Base-by-base conservation (phyloP, 495 filamentous ascomycete genomes). In the Aspergillus indologenus region DNA sequence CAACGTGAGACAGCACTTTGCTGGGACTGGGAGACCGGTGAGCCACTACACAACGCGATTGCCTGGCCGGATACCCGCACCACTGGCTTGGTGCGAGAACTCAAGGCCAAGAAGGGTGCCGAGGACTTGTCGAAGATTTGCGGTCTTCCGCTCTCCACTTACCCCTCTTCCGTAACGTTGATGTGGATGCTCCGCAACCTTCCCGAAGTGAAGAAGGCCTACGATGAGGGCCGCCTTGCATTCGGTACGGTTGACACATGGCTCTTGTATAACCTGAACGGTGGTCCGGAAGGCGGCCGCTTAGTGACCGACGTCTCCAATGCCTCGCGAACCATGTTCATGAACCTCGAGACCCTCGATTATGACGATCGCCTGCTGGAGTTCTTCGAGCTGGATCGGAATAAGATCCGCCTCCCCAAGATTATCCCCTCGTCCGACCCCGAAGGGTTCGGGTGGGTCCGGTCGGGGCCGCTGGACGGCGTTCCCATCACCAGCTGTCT, bases 161-260 rank as follows among this genome's bases (percentile, higher is more conserved):
- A 98, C 70, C 93, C 92, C 31, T 96, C 92, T 18, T 89, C 90
- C 48, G 86, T 94, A 53, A 96, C 96, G 69, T 78, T 98, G 23
- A 71, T 91, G 47, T 98, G 92, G 92, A 78, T 98, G 65, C 73
- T 95, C 57, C 78, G 83, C 48, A 87, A 96, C 65, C 79, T 88
- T 12, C 80, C 86, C 12, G 79, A 79, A 43, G 90, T 96, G 60
- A 82, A 82, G 60, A 74, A 87, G 55, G 90, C 91, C 0, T 92
- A 96, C 70, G 87, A 93, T 21, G 86, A 87, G 43, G 85, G 89
- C 22, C 86, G 88, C 7, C 81, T 95, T 23, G 86, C 89, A 20
- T 96, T 98, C 64, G 92, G 93, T 46, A 96, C 93, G n/a, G 87
- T 96, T 56, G 93, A 98, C 69, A 85, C 87, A 1, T 98, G 93